A percentile compares a stretch with the other conserved stretches of the same genome.
Evolutionary conservation across 202 grass and related monocot species (phyloP).

Genomic region (Zoysia matrella): DNA sequence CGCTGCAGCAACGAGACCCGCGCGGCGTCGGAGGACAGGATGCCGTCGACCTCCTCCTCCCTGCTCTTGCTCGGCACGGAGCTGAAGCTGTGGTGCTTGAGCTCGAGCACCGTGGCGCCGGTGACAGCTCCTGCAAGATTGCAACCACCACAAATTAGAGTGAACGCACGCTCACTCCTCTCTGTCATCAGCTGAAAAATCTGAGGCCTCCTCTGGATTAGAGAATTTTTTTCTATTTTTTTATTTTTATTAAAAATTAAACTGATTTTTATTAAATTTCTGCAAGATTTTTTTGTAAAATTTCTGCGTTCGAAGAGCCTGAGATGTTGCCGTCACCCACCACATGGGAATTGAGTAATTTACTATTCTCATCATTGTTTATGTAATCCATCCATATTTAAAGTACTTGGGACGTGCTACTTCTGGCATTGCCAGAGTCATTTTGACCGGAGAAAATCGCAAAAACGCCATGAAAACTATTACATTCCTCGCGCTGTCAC

Average conservation of each 20-base stretch:
- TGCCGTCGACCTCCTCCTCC: neutral
- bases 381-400: conserved; percentile 7
- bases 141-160: neutral
- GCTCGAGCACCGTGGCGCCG: conserved; percentile 60
- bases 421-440: conserved; percentile 39
- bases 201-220: too few species aligned
- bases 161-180: neutral
- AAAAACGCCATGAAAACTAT: neutral
- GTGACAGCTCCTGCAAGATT: conserved; percentile 47
- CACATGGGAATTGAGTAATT: conserved; percentile 32
- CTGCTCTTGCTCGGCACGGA: conserved; percentile 5
- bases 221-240: too few species aligned
- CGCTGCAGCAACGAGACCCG: conserved; percentile 57
- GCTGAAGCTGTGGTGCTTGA: conserved; percentile 58
- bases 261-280: too few species aligned
- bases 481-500: too few species aligned
- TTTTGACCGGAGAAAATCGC: neutral
- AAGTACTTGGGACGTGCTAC: conserved; percentile 55
- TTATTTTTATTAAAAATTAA: too few species aligned
- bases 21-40: conserved; percentile 61
- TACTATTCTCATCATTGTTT: conserved; percentile 44
- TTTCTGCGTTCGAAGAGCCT: neutral
- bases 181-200: too few species aligned
- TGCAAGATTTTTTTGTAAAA: too few species aligned
- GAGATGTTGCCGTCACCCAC: conserved; percentile 9